Evolutionary conservation across 805 yeast genomes (phyloP).

Genomic region (Tetrapisispora taiwanensis): DNA sequence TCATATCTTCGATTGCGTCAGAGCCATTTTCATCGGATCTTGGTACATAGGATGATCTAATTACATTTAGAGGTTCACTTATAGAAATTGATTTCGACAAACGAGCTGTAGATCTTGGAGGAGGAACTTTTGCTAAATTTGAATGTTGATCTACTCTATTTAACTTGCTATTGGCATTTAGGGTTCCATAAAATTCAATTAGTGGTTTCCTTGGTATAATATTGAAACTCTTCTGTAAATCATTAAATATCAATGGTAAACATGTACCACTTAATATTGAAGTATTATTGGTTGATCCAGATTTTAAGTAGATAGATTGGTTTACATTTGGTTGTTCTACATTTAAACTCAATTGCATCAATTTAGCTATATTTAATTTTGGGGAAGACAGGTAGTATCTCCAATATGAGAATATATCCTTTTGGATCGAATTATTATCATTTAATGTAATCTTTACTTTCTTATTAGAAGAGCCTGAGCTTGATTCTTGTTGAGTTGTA

Average conservation of each 20-base stretch:
- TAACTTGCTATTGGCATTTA: background rate
- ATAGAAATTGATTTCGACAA: slow-evolving; percentile 9
- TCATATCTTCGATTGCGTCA: background rate
- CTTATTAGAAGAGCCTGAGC: slow-evolving; percentile 2
- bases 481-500: slow-evolving; percentile 1
- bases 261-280: slow-evolving; percentile 55
- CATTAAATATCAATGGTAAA: slow-evolving; percentile 56
- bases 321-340: slow-evolving; percentile 47
- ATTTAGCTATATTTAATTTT: slow-evolving; percentile 39
- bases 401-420: slow-evolving; percentile 24
- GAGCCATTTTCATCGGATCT: background rate
- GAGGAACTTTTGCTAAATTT: slow-evolving; percentile 4
- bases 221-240: slow-evolving; percentile 42
- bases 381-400: slow-evolving; percentile 20
- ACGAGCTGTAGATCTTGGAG: slow-evolving; percentile 19
- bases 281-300: slow-evolving; percentile 39
- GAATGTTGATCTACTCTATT: background rate
- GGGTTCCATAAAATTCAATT: slow-evolving; percentile 42
- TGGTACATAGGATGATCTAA: background rate
- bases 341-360: slow-evolving; percentile 54
- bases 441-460: background rate
- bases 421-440: slow-evolving; percentile 20
- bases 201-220: slow-evolving; percentile 45
- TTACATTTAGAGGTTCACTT: slow-evolving; percentile 7
- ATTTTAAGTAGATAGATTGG: slow-evolving; percentile 17